Conservation (phyloP, 164 flowering plant species). For the Stephania cephalantha region DNA sequence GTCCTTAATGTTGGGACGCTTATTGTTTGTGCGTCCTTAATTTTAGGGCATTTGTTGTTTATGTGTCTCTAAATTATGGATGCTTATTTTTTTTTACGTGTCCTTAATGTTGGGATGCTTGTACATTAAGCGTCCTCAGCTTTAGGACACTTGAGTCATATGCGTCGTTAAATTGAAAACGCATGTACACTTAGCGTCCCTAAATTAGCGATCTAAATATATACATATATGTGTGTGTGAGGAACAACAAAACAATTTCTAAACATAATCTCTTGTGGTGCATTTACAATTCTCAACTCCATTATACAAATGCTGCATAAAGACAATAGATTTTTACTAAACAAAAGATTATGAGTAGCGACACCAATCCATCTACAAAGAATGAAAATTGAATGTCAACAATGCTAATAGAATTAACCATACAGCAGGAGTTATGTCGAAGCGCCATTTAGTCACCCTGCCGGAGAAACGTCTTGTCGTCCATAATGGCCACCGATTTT, state of each 20-base stretch:
- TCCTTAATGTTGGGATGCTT: too few species aligned
- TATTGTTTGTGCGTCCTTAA: too few species aligned
- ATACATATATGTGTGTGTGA: not conserved
- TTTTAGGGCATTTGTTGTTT: too few species aligned
- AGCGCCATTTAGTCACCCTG: not conserved
- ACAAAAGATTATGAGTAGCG: not conserved
- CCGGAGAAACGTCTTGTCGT: slow-evolving; percentile 17
- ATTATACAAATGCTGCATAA: not conserved
- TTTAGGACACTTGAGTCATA: too few species aligned
- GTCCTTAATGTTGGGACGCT: too few species aligned
- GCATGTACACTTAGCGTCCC: too few species aligned
- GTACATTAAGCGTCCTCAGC: too few species aligned
- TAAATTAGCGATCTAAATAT: too few species aligned
- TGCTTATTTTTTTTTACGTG: too few species aligned
- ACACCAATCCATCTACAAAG: not conserved
- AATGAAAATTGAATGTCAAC: not conserved
- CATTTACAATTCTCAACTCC: not conserved
- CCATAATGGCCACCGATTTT: slow-evolving; percentile 43
- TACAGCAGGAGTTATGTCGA: slow-evolving; percentile 12
- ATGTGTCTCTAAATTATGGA: too few species aligned
- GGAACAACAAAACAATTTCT: not conserved
- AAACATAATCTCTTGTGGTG: not conserved
- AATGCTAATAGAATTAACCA: slow-evolving; percentile 7
- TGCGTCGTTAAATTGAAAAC: too few species aligned
- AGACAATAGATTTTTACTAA: not conserved